Percentiles rank a stretch among this genome's conserved stretches.
phyloP scores from a whole-genome alignment of 2,329 filamentous ascomycete species.

The Diaporthe sp. region DNA sequence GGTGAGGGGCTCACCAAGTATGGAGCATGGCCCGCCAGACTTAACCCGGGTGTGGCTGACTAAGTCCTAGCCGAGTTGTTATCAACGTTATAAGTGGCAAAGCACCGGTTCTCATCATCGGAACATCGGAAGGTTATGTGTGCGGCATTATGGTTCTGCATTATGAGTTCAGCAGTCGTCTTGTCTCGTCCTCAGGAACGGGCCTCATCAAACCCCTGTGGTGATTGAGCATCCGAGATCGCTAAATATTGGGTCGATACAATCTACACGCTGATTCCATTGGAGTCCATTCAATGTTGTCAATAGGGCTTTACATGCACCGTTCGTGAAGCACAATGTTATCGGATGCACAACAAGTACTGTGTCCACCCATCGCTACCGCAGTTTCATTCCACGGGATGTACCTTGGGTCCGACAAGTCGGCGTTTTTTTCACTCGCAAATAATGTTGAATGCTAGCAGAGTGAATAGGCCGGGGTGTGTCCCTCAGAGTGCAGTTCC shows the following conservation, averaged over 20 bases:
- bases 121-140: neutral
- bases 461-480: too few species aligned
- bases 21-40: too few species aligned
- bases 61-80: neutral
- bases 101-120: neutral
- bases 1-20: neutral
- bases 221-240: neutral
- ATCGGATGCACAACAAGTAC: neutral
- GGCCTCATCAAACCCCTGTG: neutral
- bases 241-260: neutral
- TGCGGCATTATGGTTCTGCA: neutral
- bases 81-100: neutral
- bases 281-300: neutral
- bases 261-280: conserved; percentile 5
- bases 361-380: neutral
- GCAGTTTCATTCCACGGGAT: conserved; percentile 2
- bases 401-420: neutral
- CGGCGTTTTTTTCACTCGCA: neutral
- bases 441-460: neutral
- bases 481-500: neutral
- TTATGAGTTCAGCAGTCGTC: neutral
- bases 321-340: conserved; percentile 7
- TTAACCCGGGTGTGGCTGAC: too few species aligned
- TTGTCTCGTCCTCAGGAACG: neutral
- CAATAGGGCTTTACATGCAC: neutral